A percentile compares a stretch with the other conserved stretches of the same genome.
Evolutionary conservation across 2,329 filamentous ascomycete species (phyloP).

Genomic region (Penicillium sp.): DNA sequence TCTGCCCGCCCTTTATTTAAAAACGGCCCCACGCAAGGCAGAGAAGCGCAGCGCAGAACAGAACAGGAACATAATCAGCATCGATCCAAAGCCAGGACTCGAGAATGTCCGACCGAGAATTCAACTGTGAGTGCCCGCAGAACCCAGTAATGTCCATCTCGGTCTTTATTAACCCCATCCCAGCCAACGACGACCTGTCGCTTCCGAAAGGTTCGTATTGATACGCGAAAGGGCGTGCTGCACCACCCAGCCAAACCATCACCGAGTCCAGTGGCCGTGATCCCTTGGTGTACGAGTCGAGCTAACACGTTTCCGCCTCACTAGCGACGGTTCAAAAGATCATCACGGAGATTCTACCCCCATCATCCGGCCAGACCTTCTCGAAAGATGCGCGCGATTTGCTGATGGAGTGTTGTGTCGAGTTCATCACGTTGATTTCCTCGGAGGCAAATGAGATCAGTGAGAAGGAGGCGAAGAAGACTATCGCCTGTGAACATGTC

Average conservation of each 20-base stretch:
- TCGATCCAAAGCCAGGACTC: background rate
- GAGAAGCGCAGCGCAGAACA: slow-evolving; percentile 7
- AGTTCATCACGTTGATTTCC: slow-evolving; percentile 98
- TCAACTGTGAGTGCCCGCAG: slow-evolving; percentile 47
- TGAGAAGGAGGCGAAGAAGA: slow-evolving; percentile 98
- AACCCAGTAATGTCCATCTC: background rate
- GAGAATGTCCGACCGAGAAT: slow-evolving; percentile 61
- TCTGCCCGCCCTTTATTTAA: slow-evolving; percentile 28
- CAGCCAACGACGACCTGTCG: slow-evolving; percentile 63
- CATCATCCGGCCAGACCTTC: slow-evolving; percentile 78
- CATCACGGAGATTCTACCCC: slow-evolving; percentile 87
- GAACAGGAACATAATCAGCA: too few species aligned
- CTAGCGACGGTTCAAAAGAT: slow-evolving; percentile 79
- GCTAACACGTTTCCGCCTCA: slow-evolving; percentile 10
- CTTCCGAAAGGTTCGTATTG: slow-evolving; percentile 58
- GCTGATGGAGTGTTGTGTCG: slow-evolving; percentile 97
- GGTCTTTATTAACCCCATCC: slow-evolving; percentile 23
- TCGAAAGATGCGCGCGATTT: slow-evolving; percentile 94
- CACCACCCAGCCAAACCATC: too few species aligned
- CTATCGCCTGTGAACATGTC: slow-evolving; percentile 96
- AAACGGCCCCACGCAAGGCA: slow-evolving; percentile 16
- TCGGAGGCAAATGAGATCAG: slow-evolving; percentile 98
- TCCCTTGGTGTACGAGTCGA: too few species aligned
- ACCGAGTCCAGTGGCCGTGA: too few species aligned
- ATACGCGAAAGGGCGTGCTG: too few species aligned